A percentile compares a stretch with the other conserved stretches of the same genome.
Conservation (phyloP, 352 stramenopile species). For the Globisporangium sylvaticum region DNA sequence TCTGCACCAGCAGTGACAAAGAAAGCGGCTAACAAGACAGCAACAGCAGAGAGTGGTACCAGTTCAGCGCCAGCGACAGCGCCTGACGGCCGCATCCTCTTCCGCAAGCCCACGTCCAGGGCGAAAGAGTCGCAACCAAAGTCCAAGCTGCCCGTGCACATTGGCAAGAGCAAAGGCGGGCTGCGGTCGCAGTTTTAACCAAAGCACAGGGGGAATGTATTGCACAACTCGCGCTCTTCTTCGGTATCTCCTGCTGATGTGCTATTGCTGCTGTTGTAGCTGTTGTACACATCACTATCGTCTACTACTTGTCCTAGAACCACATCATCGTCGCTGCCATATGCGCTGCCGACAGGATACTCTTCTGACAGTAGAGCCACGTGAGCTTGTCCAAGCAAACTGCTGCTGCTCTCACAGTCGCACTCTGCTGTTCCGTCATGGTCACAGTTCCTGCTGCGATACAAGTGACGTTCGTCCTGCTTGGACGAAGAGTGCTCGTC, state of each 20-base stretch:
- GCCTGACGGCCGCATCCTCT: slow-evolving; percentile 60
- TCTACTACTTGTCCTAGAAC: background rate
- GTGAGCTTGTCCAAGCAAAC: background rate
- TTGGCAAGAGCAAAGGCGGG: slow-evolving; percentile 80
- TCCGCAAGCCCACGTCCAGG: slow-evolving; percentile 53
- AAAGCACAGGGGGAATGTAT: slow-evolving; percentile 14
- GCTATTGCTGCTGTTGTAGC: background rate
- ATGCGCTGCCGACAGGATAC: background rate
- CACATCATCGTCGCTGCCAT: background rate
- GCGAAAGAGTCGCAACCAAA: slow-evolving; percentile 23
- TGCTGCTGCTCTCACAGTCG: background rate
- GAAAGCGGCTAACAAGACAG: slow-evolving; percentile 4
- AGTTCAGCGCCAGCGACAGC: slow-evolving; percentile 19
- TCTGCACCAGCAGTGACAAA: slow-evolving; percentile 13
- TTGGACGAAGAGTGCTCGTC: slow-evolving; percentile 1
- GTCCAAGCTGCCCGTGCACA: slow-evolving; percentile 62
- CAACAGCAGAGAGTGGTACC: slow-evolving; percentile 1
- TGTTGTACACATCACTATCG: background rate
- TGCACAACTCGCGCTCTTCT: background rate
- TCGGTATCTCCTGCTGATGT: background rate
- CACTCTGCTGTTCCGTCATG: background rate
- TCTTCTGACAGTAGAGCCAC: background rate
- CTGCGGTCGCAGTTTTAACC: slow-evolving; percentile 62
- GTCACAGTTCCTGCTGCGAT: background rate
- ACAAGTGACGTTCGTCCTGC: background rate